A percentile compares a stretch with the other conserved stretches of the same genome.
These are phyloP conservation scores for Penicillium brevicompactum DNA, from an alignment of 2,329 filamentous ascomycete genomes.

Conservation along the genomic window DNA sequence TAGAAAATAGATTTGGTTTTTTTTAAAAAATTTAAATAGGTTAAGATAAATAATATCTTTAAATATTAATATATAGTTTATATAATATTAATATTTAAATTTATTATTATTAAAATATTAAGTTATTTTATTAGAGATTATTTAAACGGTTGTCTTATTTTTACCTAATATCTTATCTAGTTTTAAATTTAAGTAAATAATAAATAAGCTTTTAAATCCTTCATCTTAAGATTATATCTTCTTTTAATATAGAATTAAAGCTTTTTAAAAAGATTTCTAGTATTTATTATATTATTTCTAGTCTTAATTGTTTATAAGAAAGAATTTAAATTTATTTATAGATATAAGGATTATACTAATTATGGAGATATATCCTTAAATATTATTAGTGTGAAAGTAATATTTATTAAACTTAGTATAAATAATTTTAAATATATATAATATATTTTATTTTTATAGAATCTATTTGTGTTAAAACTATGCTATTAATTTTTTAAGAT, in stretches of 20 bases:
- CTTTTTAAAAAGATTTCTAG: not conserved
- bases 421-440: not conserved
- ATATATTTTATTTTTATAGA: not conserved
- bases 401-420: not conserved
- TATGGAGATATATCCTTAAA: conserved; percentile 1
- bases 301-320: not conserved
- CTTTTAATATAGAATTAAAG: no score
- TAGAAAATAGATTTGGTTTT: not conserved
- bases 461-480: not conserved
- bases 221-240: no score
- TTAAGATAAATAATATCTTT: no score
- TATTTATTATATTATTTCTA: not conserved
- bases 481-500: not conserved
- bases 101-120: not conserved
- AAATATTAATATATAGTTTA: no score
- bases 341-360: conserved; percentile 3
- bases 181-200: no score
- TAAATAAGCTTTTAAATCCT: not conserved
- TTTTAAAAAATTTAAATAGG: no score
- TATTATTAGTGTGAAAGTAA: not conserved
- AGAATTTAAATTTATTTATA: conserved; percentile 3
- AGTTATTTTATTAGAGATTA: no score
- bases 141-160: not conserved
- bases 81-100: not conserved
- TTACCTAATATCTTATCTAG: no score